Evolutionary conservation across 192 early-diverging fungal genomes (phyloP).

Genomic region (Neocallimastix lanati): DNA sequence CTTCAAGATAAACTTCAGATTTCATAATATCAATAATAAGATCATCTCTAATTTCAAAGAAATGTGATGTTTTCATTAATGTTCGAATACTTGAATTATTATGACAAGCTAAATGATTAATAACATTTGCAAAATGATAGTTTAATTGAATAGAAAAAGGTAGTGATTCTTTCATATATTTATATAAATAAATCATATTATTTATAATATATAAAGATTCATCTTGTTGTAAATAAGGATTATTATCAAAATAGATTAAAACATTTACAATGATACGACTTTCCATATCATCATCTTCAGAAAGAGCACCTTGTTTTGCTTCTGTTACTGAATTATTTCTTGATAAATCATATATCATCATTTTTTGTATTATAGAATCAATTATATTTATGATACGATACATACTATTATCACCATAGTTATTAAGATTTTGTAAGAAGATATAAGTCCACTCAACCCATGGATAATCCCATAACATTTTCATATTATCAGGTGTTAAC

Average conservation of each 20-base stretch:
- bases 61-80: neutral
- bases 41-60: neutral
- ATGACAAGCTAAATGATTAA: neutral
- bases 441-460: neutral
- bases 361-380: neutral
- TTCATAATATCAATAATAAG: neutral
- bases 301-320: neutral
- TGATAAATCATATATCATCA: neutral
- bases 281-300: neutral
- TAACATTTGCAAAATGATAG: neutral
- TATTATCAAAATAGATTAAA: neutral
- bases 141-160: neutral
- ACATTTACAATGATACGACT: neutral
- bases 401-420: neutral
- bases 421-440: neutral
- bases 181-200: neutral
- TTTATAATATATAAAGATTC: neutral
- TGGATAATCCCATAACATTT: neutral
- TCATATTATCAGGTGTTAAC: neutral
- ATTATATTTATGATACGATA: neutral
- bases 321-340: neutral
- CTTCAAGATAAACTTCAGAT: neutral
- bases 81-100: neutral
- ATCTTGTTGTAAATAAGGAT: neutral
- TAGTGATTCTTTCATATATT: neutral